phyloP scores from a whole-genome alignment of 257 asterid genomes.

The Penstemon eatonii region DNA sequence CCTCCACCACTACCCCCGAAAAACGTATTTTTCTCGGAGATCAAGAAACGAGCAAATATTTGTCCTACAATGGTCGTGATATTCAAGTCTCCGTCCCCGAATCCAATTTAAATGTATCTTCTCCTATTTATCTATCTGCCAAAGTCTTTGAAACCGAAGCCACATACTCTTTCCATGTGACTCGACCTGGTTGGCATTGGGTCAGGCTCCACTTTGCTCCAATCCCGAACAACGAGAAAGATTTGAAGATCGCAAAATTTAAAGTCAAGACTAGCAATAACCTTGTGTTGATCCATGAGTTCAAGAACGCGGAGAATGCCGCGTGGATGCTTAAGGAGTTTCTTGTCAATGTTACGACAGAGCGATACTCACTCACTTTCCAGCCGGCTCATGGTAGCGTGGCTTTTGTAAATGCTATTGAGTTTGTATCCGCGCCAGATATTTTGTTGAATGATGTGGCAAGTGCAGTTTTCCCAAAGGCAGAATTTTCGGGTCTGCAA shows the following conservation, averaged over 20 bases:
- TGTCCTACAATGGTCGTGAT: conserved; percentile 43
- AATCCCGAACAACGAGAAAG: conserved; percentile 15
- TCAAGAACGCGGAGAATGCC: conserved; percentile 22
- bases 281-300: conserved; percentile 50
- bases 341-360: conserved; percentile 56
- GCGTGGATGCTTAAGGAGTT: conserved; percentile 37
- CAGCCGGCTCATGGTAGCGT: conserved; percentile 37
- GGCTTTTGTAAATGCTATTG: conserved; percentile 59
- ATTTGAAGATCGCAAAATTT: conserved; percentile 37
- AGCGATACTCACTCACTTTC: conserved; percentile 41
- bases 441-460: conserved; percentile 40
- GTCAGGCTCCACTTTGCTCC: conserved; percentile 30
- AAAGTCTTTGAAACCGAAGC: conserved; percentile 53
- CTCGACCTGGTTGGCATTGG: conserved; percentile 37
- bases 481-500: conserved; percentile 40
- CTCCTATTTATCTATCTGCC: conserved; percentile 57
- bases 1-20: conserved; percentile 38
- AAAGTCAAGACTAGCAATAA: conserved; percentile 39
- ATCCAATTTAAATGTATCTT: conserved; percentile 31
- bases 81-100: conserved; percentile 37
- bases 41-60: conserved; percentile 36
- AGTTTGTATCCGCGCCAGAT: conserved; percentile 61
- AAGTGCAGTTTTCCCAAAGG: conserved; percentile 46
- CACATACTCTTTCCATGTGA: conserved; percentile 36
- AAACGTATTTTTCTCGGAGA: conserved; percentile 49